Base-by-base conservation (phyloP, 1,139 yeast species). In the Arxiozyma bovina region DNA sequence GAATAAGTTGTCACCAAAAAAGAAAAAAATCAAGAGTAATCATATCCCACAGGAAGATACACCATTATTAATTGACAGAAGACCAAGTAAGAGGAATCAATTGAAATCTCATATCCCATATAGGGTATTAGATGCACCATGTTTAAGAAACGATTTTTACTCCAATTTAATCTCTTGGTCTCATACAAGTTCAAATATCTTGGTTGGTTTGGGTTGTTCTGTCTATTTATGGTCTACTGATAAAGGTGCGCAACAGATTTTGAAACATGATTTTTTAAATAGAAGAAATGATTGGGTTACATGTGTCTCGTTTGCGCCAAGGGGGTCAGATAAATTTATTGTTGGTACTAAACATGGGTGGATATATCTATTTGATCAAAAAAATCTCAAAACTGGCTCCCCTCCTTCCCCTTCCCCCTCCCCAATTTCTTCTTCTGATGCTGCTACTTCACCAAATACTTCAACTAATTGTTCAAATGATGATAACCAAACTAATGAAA, bases 91-190 rank as follows among this genome's bases (percentile, higher is more conserved):
- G 22, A 27, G 30, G 23, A 34, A 15, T 18, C 18, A 21, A 8
- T 27, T 21, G 21, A 42, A 63, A 52, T 62, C 72, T 0, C 72
- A 70, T 45, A 66, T 70, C 27, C 79, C 82, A 0, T 78, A 70
- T 59, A 72, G 77, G 54, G 80, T 82, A 0, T 69, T 88, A 23
- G 89, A 85, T 64, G 95, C 95, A 0, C 93, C 91, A 0, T 82
- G 83, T 0, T 70, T 90, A 52, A 74, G 86, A 56, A 85, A 88
- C 64, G 96, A 90, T 67, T 90, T 83, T 66, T 90, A 90, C 69
- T 78, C 89, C 1, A 87, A 87, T 63, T 73, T 87, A 51, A 79
- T 89, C 0, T 79, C 91, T 12, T 89, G 96, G 96, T 82, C 91
- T 34, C 46, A 49, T 3, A 65, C 65, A 27, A 70, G 80, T 0